These are phyloP conservation scores for Eremothecium cymbalariae DNA, from an alignment of 1,139 yeast genomes.

Conservation along the genomic window DNA sequence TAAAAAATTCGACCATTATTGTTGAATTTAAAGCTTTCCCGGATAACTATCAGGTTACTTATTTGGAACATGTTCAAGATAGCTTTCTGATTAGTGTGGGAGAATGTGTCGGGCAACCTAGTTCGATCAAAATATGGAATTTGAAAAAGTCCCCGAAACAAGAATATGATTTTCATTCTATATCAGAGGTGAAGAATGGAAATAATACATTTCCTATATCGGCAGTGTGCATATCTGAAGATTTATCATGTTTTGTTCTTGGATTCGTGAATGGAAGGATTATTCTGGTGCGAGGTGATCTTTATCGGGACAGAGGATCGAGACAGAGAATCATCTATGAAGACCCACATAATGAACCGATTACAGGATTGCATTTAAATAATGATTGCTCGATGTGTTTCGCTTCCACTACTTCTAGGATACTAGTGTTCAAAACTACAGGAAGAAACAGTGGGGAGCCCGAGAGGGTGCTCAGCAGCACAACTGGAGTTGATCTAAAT, in stretches of 20 bases:
- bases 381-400: slow-evolving; percentile 19
- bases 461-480: slow-evolving; percentile 50
- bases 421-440: slow-evolving; percentile 66
- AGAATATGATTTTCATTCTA: slow-evolving; percentile 37
- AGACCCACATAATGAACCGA: slow-evolving; percentile 52
- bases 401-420: slow-evolving; percentile 45
- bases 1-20: slow-evolving; percentile 38
- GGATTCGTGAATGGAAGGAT: slow-evolving; percentile 90
- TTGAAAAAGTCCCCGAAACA: slow-evolving; percentile 40
- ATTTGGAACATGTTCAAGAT: slow-evolving; percentile 41
- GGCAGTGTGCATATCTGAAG: slow-evolving; percentile 48
- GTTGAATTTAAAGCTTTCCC: slow-evolving; percentile 57
- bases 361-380: slow-evolving; percentile 53
- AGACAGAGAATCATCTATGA: slow-evolving; percentile 75
- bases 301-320: slow-evolving; percentile 81
- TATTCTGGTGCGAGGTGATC: slow-evolving; percentile 75
- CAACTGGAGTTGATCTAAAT: slow-evolving; percentile 61
- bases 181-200: slow-evolving; percentile 40
- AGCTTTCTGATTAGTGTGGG: slow-evolving; percentile 61
- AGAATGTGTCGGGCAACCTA: slow-evolving; percentile 63
- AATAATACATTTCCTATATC: slow-evolving; percentile 68
- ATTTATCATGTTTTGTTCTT: slow-evolving; percentile 59
- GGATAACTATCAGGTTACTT: slow-evolving; percentile 54
- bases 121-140: slow-evolving; percentile 67
- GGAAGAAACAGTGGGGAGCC: slow-evolving; percentile 72